Percentiles rank a stretch among this genome's conserved stretches.
Conservation (phyloP, 352 stramenopile species). For the Globisporangium nodosum region DNA sequence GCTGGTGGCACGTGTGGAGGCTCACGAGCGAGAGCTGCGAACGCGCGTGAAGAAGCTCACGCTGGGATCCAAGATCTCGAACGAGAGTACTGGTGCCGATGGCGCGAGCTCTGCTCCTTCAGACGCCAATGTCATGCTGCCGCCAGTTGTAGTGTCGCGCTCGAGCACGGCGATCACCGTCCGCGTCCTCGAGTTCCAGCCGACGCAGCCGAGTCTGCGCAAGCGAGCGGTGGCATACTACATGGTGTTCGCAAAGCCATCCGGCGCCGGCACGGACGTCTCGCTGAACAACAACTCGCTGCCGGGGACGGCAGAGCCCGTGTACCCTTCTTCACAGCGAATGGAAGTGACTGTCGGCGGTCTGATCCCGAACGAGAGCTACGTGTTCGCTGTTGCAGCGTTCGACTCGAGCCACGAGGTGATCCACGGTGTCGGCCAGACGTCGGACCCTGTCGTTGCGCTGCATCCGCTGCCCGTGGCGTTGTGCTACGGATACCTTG, state of each 20-base stretch:
- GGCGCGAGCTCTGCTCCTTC: not conserved
- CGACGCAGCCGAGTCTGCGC: conserved; percentile 17
- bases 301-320: conserved; percentile 46
- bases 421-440: conserved; percentile 66
- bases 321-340: conserved; percentile 19
- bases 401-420: conserved; percentile 60
- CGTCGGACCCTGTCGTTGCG: conserved; percentile 48
- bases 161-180: conserved; percentile 52
- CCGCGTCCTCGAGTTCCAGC: conserved; percentile 31
- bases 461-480: conserved; percentile 58
- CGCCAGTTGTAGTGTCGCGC: conserved; percentile 47
- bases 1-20: conserved; percentile 29
- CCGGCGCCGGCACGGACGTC: conserved; percentile 64
- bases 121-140: conserved; percentile 16
- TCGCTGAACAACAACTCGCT: conserved; percentile 69
- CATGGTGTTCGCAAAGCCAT: conserved; percentile 73
- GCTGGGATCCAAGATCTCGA: not conserved
- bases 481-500: conserved; percentile 72
- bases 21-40: conserved; percentile 38
- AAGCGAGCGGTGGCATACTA: conserved; percentile 51
- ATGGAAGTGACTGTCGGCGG: conserved; percentile 37
- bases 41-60: not conserved
- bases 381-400: conserved; percentile 79
- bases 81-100: not conserved
- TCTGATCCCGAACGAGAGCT: conserved; percentile 63